A percentile compares a stretch with the other conserved stretches of the same genome.
Evolutionary conservation across 1,284 basidiomycete genomes (phyloP).

Genomic region (Hypsizygus ulmarius): DNA sequence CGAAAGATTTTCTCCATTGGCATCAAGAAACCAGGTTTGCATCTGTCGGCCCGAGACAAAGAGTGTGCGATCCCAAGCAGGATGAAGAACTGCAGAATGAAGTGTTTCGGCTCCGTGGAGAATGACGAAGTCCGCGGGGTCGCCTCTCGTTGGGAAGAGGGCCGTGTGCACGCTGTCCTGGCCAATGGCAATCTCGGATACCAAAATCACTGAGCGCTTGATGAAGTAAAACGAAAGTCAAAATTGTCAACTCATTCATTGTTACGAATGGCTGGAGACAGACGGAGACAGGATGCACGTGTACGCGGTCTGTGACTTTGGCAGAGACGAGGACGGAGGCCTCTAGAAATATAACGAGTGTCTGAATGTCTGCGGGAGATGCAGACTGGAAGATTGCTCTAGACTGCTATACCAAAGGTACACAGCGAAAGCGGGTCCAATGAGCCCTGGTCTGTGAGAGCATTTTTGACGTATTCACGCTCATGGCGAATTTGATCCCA

Average conservation of each 20-base stretch:
- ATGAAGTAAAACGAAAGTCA: constrained; percentile 13
- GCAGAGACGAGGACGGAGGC: too few relatives aligned
- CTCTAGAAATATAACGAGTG: constrained; percentile 52
- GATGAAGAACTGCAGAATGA: constrained; percentile 48
- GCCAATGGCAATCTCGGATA: constrained; percentile 49
- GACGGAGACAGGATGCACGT: too few relatives aligned
- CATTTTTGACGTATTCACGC: constrained; percentile 63
- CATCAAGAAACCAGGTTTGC: constrained; percentile 21
- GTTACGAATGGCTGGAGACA: constrained; percentile 14
- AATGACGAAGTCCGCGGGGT: constrained; percentile 58
- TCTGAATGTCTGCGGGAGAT: constrained; percentile 42
- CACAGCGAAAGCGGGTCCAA: constrained; percentile 58
- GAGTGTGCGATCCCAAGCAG: constrained; percentile 43
- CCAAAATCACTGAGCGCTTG: constrained; percentile 46
- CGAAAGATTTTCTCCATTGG: background rate
- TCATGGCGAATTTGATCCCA: constrained; percentile 50
- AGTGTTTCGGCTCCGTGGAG: constrained; percentile 48
- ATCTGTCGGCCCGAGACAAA: constrained; percentile 32
- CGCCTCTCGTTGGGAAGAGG: constrained; percentile 38
- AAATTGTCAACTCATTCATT: background rate
- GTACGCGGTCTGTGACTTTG: too few relatives aligned
- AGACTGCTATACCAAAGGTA: constrained; percentile 56
- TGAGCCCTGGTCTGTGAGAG: constrained; percentile 65
- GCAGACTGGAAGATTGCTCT: constrained; percentile 59
- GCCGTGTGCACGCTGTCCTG: constrained; percentile 21